Conservation (phyloP, 139 green algal genomes). For the Coelastrella sp. region DNA sequence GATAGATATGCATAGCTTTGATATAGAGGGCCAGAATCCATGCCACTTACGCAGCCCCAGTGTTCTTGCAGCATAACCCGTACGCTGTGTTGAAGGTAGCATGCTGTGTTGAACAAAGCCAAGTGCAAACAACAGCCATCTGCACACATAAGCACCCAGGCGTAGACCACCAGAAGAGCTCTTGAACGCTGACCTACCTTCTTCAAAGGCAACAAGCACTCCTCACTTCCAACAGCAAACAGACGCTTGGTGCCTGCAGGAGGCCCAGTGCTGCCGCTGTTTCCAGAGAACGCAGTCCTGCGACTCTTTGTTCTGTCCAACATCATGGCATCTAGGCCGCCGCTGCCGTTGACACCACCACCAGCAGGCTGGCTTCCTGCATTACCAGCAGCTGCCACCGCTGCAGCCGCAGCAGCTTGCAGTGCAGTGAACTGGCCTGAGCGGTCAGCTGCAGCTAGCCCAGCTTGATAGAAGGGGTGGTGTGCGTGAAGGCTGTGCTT, state of each 20-base stretch:
- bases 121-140: no score
- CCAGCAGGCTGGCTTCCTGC: background rate
- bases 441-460: background rate
- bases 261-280: constrained; percentile 45
- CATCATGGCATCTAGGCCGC: background rate
- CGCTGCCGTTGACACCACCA: background rate
- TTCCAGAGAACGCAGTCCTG: constrained; percentile 32
- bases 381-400: background rate
- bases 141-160: no score
- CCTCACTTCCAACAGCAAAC: background rate
- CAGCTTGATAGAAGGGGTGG: background rate
- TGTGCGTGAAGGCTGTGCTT: no score
- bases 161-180: background rate
- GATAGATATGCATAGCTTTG: no score
- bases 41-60: no score
- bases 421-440: background rate
- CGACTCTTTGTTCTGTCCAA: constrained; percentile 19
- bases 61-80: no score
- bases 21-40: no score
- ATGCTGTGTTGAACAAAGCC: no score
- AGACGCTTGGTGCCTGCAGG: constrained; percentile 16
- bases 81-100: no score
- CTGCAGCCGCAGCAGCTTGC: constrained; percentile 15
- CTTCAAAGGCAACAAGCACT: background rate
- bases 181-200: constrained; percentile 31